Conservation (phyloP, 192 early-diverging fungal genomes). For the Coemansia umbellata region DNA sequence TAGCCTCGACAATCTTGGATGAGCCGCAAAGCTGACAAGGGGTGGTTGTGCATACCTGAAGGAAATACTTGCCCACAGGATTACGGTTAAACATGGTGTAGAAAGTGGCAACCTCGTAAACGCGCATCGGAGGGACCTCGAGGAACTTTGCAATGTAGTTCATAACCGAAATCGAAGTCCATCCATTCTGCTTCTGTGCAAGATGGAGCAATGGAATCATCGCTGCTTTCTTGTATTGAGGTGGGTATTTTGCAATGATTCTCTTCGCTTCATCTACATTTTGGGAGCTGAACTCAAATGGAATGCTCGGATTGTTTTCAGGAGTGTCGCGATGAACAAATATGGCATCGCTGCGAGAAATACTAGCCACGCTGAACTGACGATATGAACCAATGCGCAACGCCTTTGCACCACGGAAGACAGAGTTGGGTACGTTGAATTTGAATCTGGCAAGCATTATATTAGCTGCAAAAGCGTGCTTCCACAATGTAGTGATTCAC, state of each 20-base stretch:
- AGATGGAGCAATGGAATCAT: conserved; percentile 93
- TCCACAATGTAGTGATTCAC: too few species aligned
- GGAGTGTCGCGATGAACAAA: conserved; percentile 71
- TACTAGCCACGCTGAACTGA: conserved; percentile 16
- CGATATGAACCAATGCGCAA: neutral
- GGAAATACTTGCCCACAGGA: conserved; percentile 98
- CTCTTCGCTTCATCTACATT: conserved; percentile 75
- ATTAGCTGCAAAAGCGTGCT: too few species aligned
- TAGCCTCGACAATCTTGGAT: conserved; percentile 82
- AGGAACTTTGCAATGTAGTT: conserved; percentile 92
- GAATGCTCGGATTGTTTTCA: conserved; percentile 76
- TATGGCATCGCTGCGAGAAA: conserved; percentile 38
- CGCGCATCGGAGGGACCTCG: conserved; percentile 97
- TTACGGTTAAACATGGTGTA: conserved; percentile 99
- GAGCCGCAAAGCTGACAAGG: conserved; percentile 96
- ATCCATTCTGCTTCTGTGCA: conserved; percentile 93
- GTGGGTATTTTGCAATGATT: conserved; percentile 91
- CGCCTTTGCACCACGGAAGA: neutral
- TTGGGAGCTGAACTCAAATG: conserved; percentile 82
- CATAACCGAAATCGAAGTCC: conserved; percentile 93
- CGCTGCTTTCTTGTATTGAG: conserved; percentile 98
- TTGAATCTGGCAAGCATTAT: conserved; percentile 42
- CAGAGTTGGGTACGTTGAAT: conserved; percentile 2
- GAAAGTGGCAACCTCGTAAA: conserved; percentile 99
- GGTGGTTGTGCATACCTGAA: conserved; percentile 98